A percentile compares a stretch with the other conserved stretches of the same genome.
Conservation (phyloP, 75 land plant genomes). For the Azolla pinnata region DNA sequence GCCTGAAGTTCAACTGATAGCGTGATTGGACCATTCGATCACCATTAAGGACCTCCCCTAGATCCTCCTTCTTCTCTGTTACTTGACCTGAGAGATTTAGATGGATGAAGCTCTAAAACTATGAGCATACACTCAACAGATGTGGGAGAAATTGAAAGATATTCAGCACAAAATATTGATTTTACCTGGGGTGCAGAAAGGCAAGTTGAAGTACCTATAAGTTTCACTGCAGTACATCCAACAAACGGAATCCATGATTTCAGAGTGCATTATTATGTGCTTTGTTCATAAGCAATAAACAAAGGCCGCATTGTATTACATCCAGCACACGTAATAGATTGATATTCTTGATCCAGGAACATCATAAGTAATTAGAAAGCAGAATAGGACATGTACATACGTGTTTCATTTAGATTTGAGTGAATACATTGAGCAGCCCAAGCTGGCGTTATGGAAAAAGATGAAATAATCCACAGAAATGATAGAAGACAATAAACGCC, state of each 20-base stretch:
- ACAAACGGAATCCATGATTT: not conserved
- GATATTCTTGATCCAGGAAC: too few species aligned
- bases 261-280: too few species aligned
- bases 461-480: too few species aligned
- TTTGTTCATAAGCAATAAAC: too few species aligned
- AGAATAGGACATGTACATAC: too few species aligned
- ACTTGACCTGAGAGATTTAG: conserved; percentile 20
- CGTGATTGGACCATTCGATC: conserved; percentile 40
- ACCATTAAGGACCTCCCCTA: conserved; percentile 42
- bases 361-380: too few species aligned
- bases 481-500: too few species aligned
- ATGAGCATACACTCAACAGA: not conserved
- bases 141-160: not conserved
- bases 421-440: too few species aligned
- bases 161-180: conserved; percentile 1
- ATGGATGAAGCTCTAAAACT: not conserved
- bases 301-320: too few species aligned
- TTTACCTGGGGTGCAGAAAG: conserved; percentile 33
- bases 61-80: conserved; percentile 32
- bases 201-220: conserved; percentile 35
- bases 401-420: too few species aligned
- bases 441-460: too few species aligned
- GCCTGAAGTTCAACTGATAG: conserved; percentile 23
- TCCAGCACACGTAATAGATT: too few species aligned
- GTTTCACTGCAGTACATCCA: conserved; percentile 33